Percentiles rank a stretch among this genome's conserved stretches.
These are phyloP conservation scores for Arthrobotrys pseudoclavata DNA, from an alignment of 2,329 filamentous ascomycete genomes.

Conservation along the genomic window DNA sequence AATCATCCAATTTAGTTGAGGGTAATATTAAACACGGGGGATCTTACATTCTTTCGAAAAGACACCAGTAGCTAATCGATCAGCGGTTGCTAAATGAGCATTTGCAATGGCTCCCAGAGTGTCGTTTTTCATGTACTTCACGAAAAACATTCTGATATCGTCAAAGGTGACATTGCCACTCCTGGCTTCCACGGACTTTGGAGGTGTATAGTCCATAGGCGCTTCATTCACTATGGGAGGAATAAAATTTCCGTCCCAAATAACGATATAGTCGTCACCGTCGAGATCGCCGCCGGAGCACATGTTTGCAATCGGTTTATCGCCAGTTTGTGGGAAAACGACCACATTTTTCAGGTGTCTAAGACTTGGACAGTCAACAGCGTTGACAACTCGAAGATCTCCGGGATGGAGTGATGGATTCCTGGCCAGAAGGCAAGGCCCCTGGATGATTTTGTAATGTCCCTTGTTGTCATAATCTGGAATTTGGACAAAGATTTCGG, in stretches of 20 bases:
- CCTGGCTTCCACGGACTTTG: slow-evolving; percentile 69
- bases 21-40: background rate
- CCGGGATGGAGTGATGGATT: slow-evolving; percentile 96
- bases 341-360: slow-evolving; percentile 85
- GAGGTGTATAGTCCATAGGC: slow-evolving; percentile 81
- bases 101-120: slow-evolving; percentile 82
- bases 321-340: slow-evolving; percentile 85
- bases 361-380: slow-evolving; percentile 80
- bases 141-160: slow-evolving; percentile 87
- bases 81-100: slow-evolving; percentile 83
- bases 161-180: slow-evolving; percentile 76
- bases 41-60: slow-evolving; percentile 76
- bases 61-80: slow-evolving; percentile 74
- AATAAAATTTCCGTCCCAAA: slow-evolving; percentile 85
- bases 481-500: slow-evolving; percentile 91
- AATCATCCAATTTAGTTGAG: background rate
- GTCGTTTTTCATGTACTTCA: slow-evolving; percentile 93
- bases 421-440: slow-evolving; percentile 84
- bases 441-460: slow-evolving; percentile 76
- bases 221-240: slow-evolving; percentile 77
- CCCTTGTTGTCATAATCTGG: slow-evolving; percentile 72
- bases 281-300: slow-evolving; percentile 96
- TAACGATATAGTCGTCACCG: slow-evolving; percentile 93
- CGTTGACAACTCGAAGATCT: slow-evolving; percentile 87
- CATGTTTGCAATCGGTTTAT: slow-evolving; percentile 90